Evolutionary conservation across 108 stramenopile species (phyloP), one percentile per base, ranked within the genome.

Genomic region (Nitzschia inconspicua): DNA sequence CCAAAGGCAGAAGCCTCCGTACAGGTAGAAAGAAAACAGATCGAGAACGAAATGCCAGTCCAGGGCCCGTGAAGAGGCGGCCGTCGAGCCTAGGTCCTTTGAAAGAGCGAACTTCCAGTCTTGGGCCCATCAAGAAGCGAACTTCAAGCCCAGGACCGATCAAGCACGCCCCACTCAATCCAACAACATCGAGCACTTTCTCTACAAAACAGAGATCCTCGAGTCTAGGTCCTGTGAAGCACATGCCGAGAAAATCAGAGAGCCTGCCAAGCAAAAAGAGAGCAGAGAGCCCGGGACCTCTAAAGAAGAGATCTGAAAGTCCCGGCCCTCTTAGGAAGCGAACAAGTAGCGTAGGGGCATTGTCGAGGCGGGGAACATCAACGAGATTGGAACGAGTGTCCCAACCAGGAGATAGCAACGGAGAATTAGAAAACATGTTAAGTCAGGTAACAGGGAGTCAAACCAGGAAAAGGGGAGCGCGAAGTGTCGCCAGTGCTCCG

Each of bases 401-500:
- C 13, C 28, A n/a, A 25, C 26, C 36, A 24, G 35, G 37, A 57
- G 56, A 18, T 10, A 24, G 44, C 16, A 16, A 16, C 24, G 19
- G 19, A 31, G 43, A 61, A 10, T 13, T 10, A 8, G 24, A 29
- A 39, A 37, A 40, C 55, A 56, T 66, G 42, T 25, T 39, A 26
- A 27, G 36, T 23, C n/a, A 28, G 42, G 65, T 47, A 19, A 44
- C 44, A 18, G n/a, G 18, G n/a, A 44, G 37, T 24, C 27, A 14
- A 55, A 42, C 52, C n/a, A 56, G 28, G 25, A 66, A 30, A 47
- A 37, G 28, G 29, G 46, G 46, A 24, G 4, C 65, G 8, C 14
- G 54, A 31, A 68, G 68, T 60, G 51, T 68, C 2, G 68, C 59
- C 28, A 68, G 68, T 54, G 68, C 47, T 14, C 59, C 68, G 7